Percentiles rank a stretch among this genome's conserved stretches.
These are phyloP conservation scores for Dactylellina cionopaga DNA, from an alignment of 2,329 filamentous ascomycete species.

Conservation along the genomic window DNA sequence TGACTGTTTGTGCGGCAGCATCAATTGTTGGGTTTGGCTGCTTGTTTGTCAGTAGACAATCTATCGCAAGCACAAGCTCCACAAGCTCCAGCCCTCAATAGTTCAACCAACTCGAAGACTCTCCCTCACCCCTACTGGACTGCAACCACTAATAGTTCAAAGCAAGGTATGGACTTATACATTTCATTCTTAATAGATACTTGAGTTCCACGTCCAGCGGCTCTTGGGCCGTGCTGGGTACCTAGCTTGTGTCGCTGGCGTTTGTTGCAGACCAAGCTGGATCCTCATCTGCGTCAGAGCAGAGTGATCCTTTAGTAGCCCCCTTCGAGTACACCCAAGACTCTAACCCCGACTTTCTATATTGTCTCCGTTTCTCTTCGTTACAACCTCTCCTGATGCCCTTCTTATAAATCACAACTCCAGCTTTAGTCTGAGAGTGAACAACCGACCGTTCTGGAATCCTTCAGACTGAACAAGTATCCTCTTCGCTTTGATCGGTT, in stretches of 20 bases:
- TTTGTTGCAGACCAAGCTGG: constrained; percentile 26
- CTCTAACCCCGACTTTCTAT: background rate
- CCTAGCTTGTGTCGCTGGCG: constrained; percentile 10
- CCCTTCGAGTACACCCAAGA: constrained; percentile 2
- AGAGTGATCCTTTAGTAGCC: constrained; percentile 42
- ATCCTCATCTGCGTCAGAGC: constrained; percentile 29
- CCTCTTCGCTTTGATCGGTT: background rate
- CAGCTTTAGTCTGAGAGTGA: background rate
- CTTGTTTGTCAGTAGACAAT: too few relatives aligned
- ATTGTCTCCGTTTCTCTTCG: background rate
- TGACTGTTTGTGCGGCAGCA: too few relatives aligned
- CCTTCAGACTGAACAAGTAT: constrained; percentile 1
- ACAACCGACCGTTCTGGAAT: background rate
- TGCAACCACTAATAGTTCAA: too few relatives aligned
- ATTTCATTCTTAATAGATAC: background rate
- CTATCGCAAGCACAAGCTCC: too few relatives aligned
- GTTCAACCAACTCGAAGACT: too few relatives aligned
- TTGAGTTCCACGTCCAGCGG: background rate
- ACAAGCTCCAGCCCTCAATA: too few relatives aligned
- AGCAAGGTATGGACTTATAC: too few relatives aligned
- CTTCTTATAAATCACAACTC: background rate
- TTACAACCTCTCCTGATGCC: background rate
- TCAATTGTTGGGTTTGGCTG: too few relatives aligned
- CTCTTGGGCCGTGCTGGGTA: constrained; percentile 6
- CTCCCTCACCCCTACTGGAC: too few relatives aligned